Percentiles rank a stretch among this genome's conserved stretches.
Evolutionary conservation across 23 red algal species (phyloP).

Genomic region (Pyropia yezoensis): DNA sequence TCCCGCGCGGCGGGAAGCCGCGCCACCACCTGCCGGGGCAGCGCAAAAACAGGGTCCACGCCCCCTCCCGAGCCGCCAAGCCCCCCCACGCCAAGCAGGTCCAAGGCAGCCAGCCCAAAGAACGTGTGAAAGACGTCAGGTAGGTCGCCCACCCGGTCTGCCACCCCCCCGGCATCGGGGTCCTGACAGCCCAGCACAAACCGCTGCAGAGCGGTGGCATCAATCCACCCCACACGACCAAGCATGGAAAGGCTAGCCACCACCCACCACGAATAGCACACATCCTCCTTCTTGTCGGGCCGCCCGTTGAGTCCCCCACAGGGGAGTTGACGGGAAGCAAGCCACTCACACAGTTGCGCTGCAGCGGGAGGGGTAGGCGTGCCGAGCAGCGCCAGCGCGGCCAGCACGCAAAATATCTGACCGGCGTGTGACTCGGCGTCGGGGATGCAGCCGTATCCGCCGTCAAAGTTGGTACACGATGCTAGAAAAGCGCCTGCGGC

Average conservation of each 20-base stretch:
- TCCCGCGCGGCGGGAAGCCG: not conserved
- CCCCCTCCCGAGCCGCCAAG: not conserved
- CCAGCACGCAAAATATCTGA: constrained; percentile 95
- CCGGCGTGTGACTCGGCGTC: constrained; percentile 92
- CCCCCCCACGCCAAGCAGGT: constrained; percentile 51
- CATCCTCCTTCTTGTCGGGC: constrained; percentile 94
- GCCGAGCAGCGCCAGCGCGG: constrained; percentile 37
- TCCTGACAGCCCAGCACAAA: constrained; percentile 81
- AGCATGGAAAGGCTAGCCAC: constrained; percentile 74
- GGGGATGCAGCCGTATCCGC: constrained; percentile 89
- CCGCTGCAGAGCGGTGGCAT: constrained; percentile 23
- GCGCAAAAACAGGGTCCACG: constrained; percentile 34
- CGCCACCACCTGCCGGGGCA: constrained; percentile 23
- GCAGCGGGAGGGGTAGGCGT: not conserved
- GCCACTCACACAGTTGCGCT: constrained; percentile 60
- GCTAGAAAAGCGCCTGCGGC: constrained; percentile 53
- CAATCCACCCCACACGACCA: constrained; percentile 60
- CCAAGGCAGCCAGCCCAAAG: constrained; percentile 80
- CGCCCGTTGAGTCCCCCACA: constrained; percentile 94
- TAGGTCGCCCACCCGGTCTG: constrained; percentile 82
- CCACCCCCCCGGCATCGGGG: constrained; percentile 68
- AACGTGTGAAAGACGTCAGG: constrained; percentile 98
- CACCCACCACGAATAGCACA: constrained; percentile 99
- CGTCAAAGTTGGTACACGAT: constrained; percentile 85
- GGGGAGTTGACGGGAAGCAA: constrained; percentile 68